Base-by-base conservation (phyloP, 768 basidiomycete genomes). In the Kockovaella imperatae region DNA sequence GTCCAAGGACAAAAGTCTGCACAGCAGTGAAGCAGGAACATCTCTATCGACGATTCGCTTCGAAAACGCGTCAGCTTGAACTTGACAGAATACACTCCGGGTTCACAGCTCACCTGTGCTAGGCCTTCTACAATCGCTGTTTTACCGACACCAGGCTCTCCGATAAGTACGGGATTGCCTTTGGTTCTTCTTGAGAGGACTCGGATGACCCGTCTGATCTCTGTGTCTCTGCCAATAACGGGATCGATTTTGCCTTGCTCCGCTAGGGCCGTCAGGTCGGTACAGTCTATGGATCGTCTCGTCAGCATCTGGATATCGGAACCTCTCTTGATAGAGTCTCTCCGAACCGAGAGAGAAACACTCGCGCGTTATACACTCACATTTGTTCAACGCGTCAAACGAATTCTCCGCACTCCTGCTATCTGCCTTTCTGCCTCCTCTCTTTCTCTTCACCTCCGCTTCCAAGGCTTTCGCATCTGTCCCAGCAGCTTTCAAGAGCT, bases 141-240 rank as follows among this genome's bases (percentile, higher is more conserved):
- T 74, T 99, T 99, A 3, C 93, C 93, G 20, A 93, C 89, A 69
- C 93, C 75, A 5, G 71, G 72, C 72, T 87, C 88, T 53, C 90
- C 91, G 59, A 97, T 88, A 21, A 96, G 80, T 32, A 95, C 87
- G n/a, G 93, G 89, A 61, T 93, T 95, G 65, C 90, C 91, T 72
- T 96, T 96, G 2, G 89, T 95, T 65, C 91, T 39, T 26, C 73
- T 47, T 56, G 86, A 88, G 28, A 90, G 77, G 57, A 89, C 86
- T 35, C 87, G 83, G 45, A 89, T 78, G 32, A 78, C 81, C 36
- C 89, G 80, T 43, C 89, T 79, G 56, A 95, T 90, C 68, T 91
- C 89, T 57, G 89, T 84, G 67, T 93, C 89, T 54, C 74, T 49
- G 4, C 72, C 73, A 31, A 73, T 73, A 42, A 74, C 73, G 0